These are phyloP conservation scores for Microcos paniculata DNA, from an alignment of 345 rosid genomes.

Conservation along the genomic window DNA sequence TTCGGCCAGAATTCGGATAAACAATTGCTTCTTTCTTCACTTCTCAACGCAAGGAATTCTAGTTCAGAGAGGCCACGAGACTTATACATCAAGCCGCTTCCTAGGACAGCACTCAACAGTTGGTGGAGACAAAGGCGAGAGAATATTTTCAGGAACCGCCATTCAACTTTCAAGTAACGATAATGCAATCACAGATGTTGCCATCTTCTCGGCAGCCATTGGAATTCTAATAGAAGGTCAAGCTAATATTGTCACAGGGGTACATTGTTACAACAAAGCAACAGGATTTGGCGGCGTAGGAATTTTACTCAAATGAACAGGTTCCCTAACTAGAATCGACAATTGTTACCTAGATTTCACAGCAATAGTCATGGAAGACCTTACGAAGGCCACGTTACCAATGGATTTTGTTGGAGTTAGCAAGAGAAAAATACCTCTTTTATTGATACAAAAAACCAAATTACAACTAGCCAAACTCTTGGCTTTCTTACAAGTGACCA, in stretches of 20 bases:
- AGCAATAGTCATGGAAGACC: conserved; percentile 61
- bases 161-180: conserved; percentile 61
- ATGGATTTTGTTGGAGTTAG: too few species aligned
- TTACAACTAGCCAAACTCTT: too few species aligned
- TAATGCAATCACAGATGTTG: conserved; percentile 56
- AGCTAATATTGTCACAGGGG: conserved; percentile 66
- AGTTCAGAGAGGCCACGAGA: conserved; percentile 67
- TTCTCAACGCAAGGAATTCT: conserved; percentile 64
- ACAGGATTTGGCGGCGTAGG: conserved; percentile 65
- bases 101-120: conserved; percentile 59
- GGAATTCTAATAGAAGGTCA: conserved; percentile 53
- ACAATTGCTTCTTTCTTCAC: conserved; percentile 60
- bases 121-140: conserved; percentile 57
- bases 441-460: too few species aligned
- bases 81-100: conserved; percentile 53
- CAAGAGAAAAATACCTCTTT: too few species aligned
- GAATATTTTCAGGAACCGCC: conserved; percentile 54
- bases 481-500: too few species aligned
- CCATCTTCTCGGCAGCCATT: conserved; percentile 61
- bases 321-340: conserved; percentile 50
- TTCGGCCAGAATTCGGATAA: conserved; percentile 53
- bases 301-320: conserved; percentile 41
- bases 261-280: conserved; percentile 77
- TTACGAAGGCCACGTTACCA: conserved; percentile 57
- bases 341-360: conserved; percentile 71